These are phyloP conservation scores for Royoungia palumana DNA, from an alignment of 768 basidiomycete genomes.

Conservation along the genomic window DNA sequence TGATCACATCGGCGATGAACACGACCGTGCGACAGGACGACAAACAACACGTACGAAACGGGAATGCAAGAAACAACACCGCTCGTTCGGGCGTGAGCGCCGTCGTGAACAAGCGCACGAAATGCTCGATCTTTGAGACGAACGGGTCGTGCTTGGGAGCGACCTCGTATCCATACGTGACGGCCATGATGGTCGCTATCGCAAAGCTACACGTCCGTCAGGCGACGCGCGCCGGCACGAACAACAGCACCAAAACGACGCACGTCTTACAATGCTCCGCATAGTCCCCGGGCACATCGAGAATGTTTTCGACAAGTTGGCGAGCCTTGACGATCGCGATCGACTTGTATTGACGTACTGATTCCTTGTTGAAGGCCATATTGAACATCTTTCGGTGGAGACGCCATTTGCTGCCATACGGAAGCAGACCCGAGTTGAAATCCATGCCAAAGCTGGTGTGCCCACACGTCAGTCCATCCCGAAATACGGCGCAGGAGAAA, in stretches of 20 bases:
- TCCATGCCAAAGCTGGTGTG: constrained; percentile 27
- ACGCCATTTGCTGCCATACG: constrained; percentile 30
- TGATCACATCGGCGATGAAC: background rate
- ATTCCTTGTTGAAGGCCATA: constrained; percentile 16
- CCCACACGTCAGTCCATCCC: background rate
- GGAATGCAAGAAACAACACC: constrained; percentile 20
- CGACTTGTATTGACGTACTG: constrained; percentile 9
- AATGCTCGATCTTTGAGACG: constrained; percentile 17
- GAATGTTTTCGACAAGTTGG: constrained; percentile 23
- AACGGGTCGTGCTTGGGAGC: constrained; percentile 24
- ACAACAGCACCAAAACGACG: constrained; percentile 10
- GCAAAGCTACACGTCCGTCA: constrained; percentile 16
- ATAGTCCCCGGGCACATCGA: constrained; percentile 17
- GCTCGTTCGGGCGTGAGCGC: constrained; percentile 22
- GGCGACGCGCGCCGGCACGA: background rate
- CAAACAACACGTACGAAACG: constrained; percentile 20
- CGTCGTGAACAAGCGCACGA: constrained; percentile 6
- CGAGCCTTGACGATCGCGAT: constrained; percentile 16
- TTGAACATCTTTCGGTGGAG: constrained; percentile 30
- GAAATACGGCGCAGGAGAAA: too few relatives aligned
- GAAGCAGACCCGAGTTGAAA: constrained; percentile 28
- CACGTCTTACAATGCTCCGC: constrained; percentile 19
- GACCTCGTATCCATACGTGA: constrained; percentile 27
- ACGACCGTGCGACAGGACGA: background rate
- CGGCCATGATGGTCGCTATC: constrained; percentile 21